These are phyloP conservation scores for Calendula officinalis DNA, from an alignment of 129 eudicot genomes.

Conservation along the genomic window DNA sequence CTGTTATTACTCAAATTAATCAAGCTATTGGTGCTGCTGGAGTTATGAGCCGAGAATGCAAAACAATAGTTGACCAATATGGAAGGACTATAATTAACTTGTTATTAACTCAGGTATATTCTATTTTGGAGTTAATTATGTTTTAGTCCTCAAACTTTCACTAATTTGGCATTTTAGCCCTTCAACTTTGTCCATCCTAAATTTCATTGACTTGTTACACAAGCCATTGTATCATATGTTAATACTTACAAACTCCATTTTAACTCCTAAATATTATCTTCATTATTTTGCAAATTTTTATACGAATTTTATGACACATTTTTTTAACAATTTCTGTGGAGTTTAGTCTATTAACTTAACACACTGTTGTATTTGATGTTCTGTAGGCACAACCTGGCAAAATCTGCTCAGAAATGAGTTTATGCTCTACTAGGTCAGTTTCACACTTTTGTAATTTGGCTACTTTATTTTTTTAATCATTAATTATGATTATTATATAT, in stretches of 20 bases:
- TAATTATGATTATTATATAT: neutral
- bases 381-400: slow-evolving; percentile 58
- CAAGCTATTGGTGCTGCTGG: slow-evolving; percentile 96
- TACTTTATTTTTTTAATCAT: neutral
- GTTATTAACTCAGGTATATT: slow-evolving; percentile 59
- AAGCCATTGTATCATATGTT: too few relatives aligned
- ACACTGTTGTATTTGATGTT: slow-evolving; percentile 10
- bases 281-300: too few relatives aligned
- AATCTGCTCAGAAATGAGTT: slow-evolving; percentile 69
- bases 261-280: too few relatives aligned
- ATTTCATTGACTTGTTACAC: too few relatives aligned
- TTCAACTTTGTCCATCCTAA: neutral
- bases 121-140: neutral
- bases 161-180: neutral
- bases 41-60: slow-evolving; percentile 88
- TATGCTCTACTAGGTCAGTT: slow-evolving; percentile 72
- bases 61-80: slow-evolving; percentile 58
- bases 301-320: neutral
- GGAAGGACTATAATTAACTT: slow-evolving; percentile 69
- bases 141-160: too few relatives aligned
- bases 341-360: slow-evolving; percentile 18
- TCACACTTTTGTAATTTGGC: slow-evolving; percentile 4
- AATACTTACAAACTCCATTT: too few relatives aligned
- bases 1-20: slow-evolving; percentile 66
- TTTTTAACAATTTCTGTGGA: too few relatives aligned